Base-by-base conservation (phyloP, 2,329 filamentous ascomycete genomes). In the Ceratocystis huliohia region DNA sequence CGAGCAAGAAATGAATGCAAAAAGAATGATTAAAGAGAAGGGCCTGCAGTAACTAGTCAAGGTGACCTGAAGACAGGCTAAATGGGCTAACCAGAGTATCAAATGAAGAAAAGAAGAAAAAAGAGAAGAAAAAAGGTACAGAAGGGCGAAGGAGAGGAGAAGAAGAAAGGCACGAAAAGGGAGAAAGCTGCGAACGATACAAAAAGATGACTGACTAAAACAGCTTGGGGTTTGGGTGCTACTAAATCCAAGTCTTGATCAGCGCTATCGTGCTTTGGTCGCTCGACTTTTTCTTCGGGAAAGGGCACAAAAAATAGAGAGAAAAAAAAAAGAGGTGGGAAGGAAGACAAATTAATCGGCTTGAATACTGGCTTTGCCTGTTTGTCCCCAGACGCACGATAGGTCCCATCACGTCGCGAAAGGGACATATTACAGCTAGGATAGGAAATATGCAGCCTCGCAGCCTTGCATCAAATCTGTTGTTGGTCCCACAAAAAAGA, bases 381-480 rank as follows among this genome's bases (percentile, higher is more conserved):
- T 41, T 41, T 10, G 37, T 41, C 37, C 33, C 25, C 53, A 59
- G 17, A 33, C 33, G 53, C 25, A 30, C 25, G 53, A 33, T 59
- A 33, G 15, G 15, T 53, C 8, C 37, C 48, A 53, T 53, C 59
- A 45, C 30, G 59, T 62, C 59, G 59, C 59, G 33, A 22, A 59
- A 59, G 28, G 53, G 53, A 37, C 17, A 17, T 33, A 37, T 63
- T 48, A 48, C 17, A 63, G 20, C 20, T 15, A 59, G 28, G 53
- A 59, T 33, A 33, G 41, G 61, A 6, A 63, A 63, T 7, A n/a
- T 13, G 61, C 37, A 63, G 61, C 61, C 61, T 63, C 20, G 61
- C 61, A 45, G 33, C 37, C 30, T 46, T 46, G 53, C 53, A 17
- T 30, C 15, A 59, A 17, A 37, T 17, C 17, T 15, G 10, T 2